Conservation (phyloP, 495 filamentous ascomycete species). For the Chlorociboria aeruginascens region DNA sequence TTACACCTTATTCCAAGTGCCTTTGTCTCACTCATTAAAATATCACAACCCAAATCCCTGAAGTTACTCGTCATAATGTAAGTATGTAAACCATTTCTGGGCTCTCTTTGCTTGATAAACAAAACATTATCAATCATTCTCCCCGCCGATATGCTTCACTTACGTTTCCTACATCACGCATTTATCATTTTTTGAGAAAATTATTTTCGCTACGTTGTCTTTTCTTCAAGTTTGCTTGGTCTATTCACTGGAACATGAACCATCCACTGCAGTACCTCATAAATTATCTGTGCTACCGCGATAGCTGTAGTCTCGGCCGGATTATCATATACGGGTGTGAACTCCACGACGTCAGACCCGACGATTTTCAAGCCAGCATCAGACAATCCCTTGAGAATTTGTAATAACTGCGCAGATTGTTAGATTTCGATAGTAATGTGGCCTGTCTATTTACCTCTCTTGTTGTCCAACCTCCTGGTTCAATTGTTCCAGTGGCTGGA, state of each 20-base stretch:
- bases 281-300: constrained; percentile 13
- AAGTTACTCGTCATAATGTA: no score
- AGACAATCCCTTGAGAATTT: constrained; percentile 31
- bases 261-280: constrained; percentile 21
- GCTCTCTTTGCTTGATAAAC: no score
- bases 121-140: no score
- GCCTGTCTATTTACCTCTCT: constrained; percentile 44
- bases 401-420: constrained; percentile 19
- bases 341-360: constrained; percentile 70
- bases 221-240: neutral
- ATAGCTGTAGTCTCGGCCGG: constrained; percentile 19
- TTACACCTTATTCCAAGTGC: no score
- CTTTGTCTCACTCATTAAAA: no score
- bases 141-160: no score
- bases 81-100: no score
- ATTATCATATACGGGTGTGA: constrained; percentile 26
- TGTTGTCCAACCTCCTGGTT: constrained; percentile 80
- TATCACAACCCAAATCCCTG: no score
- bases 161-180: neutral
- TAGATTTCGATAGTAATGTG: neutral
- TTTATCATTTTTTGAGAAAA: no score
- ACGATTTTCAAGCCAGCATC: constrained; percentile 60
- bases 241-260: constrained; percentile 15
- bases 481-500: constrained; percentile 68
- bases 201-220: neutral